A percentile compares a stretch with the other conserved stretches of the same genome.
phyloP scores from a whole-genome alignment of 305 asterid species.

The Fraxinus nigra region DNA sequence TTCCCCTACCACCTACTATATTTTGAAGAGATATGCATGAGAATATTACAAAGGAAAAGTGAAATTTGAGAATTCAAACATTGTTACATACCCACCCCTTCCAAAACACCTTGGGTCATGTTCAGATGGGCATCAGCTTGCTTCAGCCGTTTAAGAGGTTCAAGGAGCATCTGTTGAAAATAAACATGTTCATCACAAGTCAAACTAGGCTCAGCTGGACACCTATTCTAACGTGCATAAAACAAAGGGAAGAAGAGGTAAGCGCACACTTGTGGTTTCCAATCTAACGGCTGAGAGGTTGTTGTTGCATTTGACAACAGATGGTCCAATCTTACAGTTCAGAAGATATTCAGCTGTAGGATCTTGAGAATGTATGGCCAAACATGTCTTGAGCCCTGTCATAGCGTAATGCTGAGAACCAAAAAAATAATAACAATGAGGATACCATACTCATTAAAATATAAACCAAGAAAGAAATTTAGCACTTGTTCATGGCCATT shows the following conservation, averaged over 20 bases:
- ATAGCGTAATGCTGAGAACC: conserved; percentile 75
- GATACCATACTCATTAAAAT: not conserved
- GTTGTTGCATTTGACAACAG: conserved; percentile 50
- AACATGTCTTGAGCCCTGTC: conserved; percentile 77
- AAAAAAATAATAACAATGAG: not conserved
- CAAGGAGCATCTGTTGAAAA: conserved; percentile 76
- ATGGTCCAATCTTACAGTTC: conserved; percentile 73
- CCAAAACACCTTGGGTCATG: conserved; percentile 95
- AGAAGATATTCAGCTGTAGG: conserved; percentile 77
- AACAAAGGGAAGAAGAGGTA: conserved; percentile 11
- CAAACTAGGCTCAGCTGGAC: conserved; percentile 9
- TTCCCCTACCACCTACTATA: conserved; percentile 80
- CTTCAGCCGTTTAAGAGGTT: conserved; percentile 78
- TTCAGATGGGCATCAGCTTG: conserved; percentile 82
- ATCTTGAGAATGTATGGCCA: conserved; percentile 88
- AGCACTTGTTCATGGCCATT: not conserved
- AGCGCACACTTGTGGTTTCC: conserved; percentile 77
- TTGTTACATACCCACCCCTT: conserved; percentile 85
- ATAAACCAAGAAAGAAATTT: not conserved
- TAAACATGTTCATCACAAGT: conserved; percentile 24
- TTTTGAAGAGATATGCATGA: conserved; percentile 23
- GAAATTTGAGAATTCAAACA: not conserved
- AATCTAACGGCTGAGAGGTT: conserved; percentile 77
- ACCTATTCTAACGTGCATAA: conserved; percentile 14
- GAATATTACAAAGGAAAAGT: conserved; percentile 4